Percentiles rank a stretch among this genome's conserved stretches.
phyloP scores from a whole-genome alignment of 257 asterid genomes.

The Solanum neorickii region DNA sequence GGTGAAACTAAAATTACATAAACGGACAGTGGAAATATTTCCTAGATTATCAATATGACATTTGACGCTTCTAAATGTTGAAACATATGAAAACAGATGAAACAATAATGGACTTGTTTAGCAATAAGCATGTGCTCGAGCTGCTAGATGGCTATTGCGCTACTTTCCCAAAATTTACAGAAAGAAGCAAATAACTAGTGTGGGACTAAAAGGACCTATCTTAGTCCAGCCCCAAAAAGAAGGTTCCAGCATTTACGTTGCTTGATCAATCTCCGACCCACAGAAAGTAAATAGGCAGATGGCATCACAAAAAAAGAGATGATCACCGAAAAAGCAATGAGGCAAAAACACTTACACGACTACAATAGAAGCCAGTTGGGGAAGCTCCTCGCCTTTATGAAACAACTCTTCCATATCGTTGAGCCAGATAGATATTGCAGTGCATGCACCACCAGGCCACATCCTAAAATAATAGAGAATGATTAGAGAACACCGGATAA shows the following conservation, averaged over 20 bases:
- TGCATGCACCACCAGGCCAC: constrained; percentile 96
- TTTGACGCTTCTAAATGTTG: background rate
- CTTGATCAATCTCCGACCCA: background rate
- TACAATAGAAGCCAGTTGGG: constrained; percentile 64
- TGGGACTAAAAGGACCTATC: background rate
- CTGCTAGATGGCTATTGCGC: background rate
- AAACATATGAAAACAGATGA: background rate
- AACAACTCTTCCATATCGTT: constrained; percentile 50
- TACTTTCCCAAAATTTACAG: background rate
- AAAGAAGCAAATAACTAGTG: background rate
- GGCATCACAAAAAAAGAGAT: background rate
- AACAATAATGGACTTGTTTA: background rate
- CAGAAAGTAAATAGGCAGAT: background rate
- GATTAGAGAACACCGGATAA: background rate
- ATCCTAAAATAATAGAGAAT: constrained; percentile 35
- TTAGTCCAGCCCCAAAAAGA: background rate
- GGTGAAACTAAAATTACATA: background rate
- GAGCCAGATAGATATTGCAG: constrained; percentile 77
- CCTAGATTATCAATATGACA: background rate
- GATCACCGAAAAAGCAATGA: background rate
- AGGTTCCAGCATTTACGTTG: background rate
- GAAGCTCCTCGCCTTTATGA: constrained; percentile 55
- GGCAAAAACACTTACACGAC: constrained; percentile 61
- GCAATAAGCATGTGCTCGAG: background rate
- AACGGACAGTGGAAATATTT: background rate